Conservation (phyloP, 1,284 basidiomycete species). For the Tilletia indica region DNA sequence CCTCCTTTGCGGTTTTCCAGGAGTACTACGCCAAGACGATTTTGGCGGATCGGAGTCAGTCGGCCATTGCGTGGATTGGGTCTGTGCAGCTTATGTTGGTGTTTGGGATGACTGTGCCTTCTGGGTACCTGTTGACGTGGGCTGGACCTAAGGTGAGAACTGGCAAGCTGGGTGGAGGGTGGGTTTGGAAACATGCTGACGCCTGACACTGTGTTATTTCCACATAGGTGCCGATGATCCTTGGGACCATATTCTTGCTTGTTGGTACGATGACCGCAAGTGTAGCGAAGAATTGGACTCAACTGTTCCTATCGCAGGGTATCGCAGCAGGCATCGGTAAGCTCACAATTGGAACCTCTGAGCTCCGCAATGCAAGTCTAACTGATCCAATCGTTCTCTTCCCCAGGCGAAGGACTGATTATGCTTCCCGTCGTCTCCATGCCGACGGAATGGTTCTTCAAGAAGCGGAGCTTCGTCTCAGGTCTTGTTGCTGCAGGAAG, state of each 20-base stretch:
- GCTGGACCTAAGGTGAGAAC: constrained; percentile 8
- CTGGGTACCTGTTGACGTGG: background rate
- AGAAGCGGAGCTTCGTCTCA: constrained; percentile 18
- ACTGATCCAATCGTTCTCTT: background rate
- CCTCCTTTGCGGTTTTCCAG: constrained; percentile 17
- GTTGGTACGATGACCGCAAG: background rate
- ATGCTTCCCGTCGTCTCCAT: constrained; percentile 2
- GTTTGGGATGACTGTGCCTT: constrained; percentile 17
- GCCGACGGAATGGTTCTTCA: constrained; percentile 15
- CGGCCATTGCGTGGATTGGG: constrained; percentile 13
- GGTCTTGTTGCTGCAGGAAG: constrained; percentile 19
- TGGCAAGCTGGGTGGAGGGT: background rate
- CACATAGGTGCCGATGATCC: background rate
- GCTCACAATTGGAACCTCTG: background rate
- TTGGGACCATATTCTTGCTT: background rate
- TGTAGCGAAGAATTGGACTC: background rate
- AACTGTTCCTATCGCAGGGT: background rate
- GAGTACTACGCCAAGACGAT: background rate
- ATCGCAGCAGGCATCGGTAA: constrained; percentile 8
- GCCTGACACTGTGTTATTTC: background rate
- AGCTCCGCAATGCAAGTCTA: background rate
- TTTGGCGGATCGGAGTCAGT: background rate
- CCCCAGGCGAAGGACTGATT: constrained; percentile 8
- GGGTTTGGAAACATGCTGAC: background rate
- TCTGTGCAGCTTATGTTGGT: background rate